Evolutionary conservation across 441 rosid genomes (phyloP), one percentile per base, ranked within the genome.

Genomic region (Eutrema salsugineum): DNA sequence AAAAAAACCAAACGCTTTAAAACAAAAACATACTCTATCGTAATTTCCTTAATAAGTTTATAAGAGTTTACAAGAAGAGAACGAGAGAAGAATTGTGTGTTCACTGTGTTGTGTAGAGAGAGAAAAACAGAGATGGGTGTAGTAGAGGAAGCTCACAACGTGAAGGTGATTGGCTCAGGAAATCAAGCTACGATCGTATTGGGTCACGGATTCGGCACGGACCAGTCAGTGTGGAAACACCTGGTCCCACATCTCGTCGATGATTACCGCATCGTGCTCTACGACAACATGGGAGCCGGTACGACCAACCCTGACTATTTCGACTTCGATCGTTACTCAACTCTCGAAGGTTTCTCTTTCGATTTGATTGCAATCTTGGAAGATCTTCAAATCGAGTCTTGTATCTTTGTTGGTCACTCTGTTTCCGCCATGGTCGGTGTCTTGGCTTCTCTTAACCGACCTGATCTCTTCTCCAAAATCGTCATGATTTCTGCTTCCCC

Each of bases 181-280:
- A 79, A 80, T 7, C 83, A 76, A 68, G 74, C 73, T 2, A 72
- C 80, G 35, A 79, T 94, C 38, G 89, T 94, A 11, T 79, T 94
- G 49, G 94, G 85, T 44, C 98, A 92, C 53, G 99, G 99, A 0
- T 92, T 92, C 48, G 99, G 99, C 38, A 89, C 97, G 14, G 99
- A 94, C 76, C 99, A 94, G 58, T 94, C 99, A 0, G 88, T 87
- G 3, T 94, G 99, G 98, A 94, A 86, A 71, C 97, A 94, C 80
- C 76, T 92, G 9, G 85, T 94, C 5, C 98, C 99, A 1, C 98
- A 92, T 81, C 84, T 94, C 0, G 58, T 90, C 3, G 93, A 86
- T 0, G 90, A 88, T 22, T 76, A 83, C 73, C 86, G 86, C 12
- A 85, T 94, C 8, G 78, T 94, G 17, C 57, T 91, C 50, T 94